Evolutionary conservation across 2,329 filamentous ascomycete genomes (phyloP).

Genomic region (Colletotrichum trifolii): DNA sequence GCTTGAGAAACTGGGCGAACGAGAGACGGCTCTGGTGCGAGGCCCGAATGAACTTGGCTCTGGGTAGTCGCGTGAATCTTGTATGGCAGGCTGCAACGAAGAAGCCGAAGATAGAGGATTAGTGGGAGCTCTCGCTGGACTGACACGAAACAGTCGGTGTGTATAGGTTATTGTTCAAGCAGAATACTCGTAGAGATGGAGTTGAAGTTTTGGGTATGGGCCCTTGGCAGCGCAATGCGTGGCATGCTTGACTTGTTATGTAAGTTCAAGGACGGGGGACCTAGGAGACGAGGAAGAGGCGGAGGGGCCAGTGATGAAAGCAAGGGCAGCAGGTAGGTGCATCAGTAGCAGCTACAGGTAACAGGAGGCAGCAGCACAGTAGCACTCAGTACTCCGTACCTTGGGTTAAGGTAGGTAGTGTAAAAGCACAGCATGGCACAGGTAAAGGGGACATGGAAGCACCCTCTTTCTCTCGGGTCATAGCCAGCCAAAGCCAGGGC

Average conservation of each 20-base stretch:
- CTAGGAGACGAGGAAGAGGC: slow-evolving; percentile 33
- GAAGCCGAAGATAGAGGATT: slow-evolving; percentile 13
- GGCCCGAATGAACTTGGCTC: not conserved
- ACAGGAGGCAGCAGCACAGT: no score
- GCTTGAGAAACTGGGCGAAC: not conserved
- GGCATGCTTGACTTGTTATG: slow-evolving; percentile 38
- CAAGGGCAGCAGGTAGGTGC: slow-evolving; percentile 2
- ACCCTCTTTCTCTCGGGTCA: not conserved
- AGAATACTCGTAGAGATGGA: slow-evolving; percentile 35
- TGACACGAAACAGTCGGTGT: slow-evolving; percentile 17
- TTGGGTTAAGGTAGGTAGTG: no score
- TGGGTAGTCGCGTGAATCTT: slow-evolving; percentile 6
- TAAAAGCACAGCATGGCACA: no score
- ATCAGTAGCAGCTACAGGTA: not conserved
- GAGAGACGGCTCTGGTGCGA: not conserved
- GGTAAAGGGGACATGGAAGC: not conserved
- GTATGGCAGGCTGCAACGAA: slow-evolving; percentile 16
- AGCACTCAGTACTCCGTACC: no score
- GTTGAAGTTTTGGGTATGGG: slow-evolving; percentile 31
- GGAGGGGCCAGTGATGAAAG: slow-evolving; percentile 14
- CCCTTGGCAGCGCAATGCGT: slow-evolving; percentile 33
- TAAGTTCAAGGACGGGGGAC: slow-evolving; percentile 34
- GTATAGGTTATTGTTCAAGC: slow-evolving; percentile 28
- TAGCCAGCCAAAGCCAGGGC: no score
- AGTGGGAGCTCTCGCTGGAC: slow-evolving; percentile 8